Evolutionary conservation across 2,329 filamentous ascomycete genomes (phyloP).

Genomic region (Aspergillus pseudotamarii): DNA sequence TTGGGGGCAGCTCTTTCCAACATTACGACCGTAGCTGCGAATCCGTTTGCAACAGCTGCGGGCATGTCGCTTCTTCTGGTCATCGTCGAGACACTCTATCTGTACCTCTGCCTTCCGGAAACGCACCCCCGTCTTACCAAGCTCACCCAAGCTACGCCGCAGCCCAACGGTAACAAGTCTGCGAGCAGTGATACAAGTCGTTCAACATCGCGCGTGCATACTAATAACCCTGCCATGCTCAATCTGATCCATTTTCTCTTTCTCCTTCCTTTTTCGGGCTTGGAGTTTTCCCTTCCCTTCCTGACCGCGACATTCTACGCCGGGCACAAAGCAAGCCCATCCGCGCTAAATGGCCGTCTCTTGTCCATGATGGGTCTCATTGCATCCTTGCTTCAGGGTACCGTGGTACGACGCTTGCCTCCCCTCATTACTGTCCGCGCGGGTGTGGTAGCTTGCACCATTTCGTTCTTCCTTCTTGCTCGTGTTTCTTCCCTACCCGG

Average conservation of each 20-base stretch:
- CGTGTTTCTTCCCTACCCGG: conserved; percentile 67
- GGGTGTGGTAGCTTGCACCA: conserved; percentile 75
- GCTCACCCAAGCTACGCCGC: conserved; percentile 26
- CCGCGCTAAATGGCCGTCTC: conserved; percentile 78
- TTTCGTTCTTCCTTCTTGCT: conserved; percentile 79
- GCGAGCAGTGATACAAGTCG: background rate
- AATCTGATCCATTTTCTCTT: conserved; percentile 88
- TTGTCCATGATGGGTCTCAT: conserved; percentile 90
- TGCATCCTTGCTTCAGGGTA: conserved; percentile 88
- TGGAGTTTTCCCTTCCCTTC: conserved; percentile 97
- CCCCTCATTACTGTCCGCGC: conserved; percentile 78
- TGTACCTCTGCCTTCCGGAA: conserved; percentile 84
- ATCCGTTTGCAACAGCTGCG: conserved; percentile 92
- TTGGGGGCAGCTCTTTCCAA: conserved; percentile 84
- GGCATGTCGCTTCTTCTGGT: conserved; percentile 84
- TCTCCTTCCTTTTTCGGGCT: conserved; percentile 94
- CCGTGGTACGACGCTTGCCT: conserved; percentile 81
- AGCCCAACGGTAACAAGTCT: conserved; percentile 17
- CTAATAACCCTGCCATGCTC: conserved; percentile 80
- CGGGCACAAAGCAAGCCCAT: conserved; percentile 58
- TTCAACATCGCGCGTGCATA: conserved; percentile 52
- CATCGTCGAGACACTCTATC: conserved; percentile 81
- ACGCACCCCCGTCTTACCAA: conserved; percentile 67
- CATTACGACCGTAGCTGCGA: conserved; percentile 76
- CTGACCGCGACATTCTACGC: conserved; percentile 95